These are phyloP conservation scores for Lenwebbia sp. DNA, from an alignment of 345 rosid species.

Conservation along the genomic window DNA sequence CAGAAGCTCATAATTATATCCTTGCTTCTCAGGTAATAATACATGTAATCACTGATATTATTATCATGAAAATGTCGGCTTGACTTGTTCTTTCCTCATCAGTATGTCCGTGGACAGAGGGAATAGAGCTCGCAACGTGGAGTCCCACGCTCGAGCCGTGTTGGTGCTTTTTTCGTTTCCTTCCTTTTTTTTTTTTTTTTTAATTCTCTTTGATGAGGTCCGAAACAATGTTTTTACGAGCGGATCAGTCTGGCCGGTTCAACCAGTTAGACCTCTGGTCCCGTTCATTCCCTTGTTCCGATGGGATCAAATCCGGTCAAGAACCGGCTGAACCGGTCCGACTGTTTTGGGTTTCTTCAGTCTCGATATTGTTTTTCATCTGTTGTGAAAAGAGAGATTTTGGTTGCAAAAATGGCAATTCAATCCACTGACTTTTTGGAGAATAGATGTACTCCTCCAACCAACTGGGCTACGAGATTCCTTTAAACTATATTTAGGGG, in stretches of 20 bases:
- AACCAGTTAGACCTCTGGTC: not conserved
- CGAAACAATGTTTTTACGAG: not conserved
- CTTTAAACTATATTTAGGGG: not conserved
- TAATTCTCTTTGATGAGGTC: not conserved
- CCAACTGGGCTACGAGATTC: not conserved
- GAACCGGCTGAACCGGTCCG: not conserved
- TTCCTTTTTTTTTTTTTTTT: not conserved
- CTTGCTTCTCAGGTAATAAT: not conserved
- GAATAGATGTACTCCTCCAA: not conserved
- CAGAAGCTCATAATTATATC: not conserved
- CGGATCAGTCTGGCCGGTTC: not conserved
- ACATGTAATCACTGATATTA: not conserved
- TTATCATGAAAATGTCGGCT: not conserved
- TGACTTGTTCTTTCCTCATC: not conserved
- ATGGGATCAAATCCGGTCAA: not conserved
- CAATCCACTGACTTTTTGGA: not conserved
- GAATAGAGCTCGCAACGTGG: not conserved
- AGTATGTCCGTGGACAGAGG: not conserved
- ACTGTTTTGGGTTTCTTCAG: not conserved
- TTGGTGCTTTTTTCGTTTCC: not conserved
- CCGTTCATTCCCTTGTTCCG: not conserved
- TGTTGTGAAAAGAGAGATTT: not conserved
- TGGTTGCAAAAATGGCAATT: not conserved
- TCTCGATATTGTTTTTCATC: not conserved
- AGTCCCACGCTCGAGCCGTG: not conserved